Base-by-base conservation (phyloP, 1,139 yeast species). In the Zygotorulaspora mrakii region DNA sequence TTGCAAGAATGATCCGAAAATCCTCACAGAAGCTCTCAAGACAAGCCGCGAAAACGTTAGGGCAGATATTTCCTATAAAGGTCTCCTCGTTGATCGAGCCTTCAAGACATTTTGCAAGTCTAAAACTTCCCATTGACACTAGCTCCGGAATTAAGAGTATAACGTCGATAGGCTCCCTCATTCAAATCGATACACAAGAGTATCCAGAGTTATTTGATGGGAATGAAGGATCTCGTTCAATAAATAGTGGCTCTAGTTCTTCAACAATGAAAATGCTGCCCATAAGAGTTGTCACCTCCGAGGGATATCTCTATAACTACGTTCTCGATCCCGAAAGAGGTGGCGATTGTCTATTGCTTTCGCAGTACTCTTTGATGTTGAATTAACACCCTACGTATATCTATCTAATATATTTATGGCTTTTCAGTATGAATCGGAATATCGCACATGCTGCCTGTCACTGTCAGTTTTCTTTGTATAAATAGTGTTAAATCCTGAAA, bases 41-140 rank as follows among this genome's bases (percentile, higher is more conserved):
- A 39, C 80, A 79, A 47, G 94, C 95, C 1, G 95, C 95, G 0
- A 94, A 82, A 53, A 83, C 82, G 39, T 80, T 88, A 76, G 96
- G 96, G 0, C 87, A 86, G 21, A 84, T 82, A 50, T 69, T 89
- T 31, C 96, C 96, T 0, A 50, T 51, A 23, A 76, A 87, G 37
- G 83, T 89, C 40, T 78, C 94, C 1, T 87, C 95, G 2, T 82
- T 89, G 45, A 69, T 91, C 54, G 96, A 89, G 59, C 95, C 96
- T 6, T 82, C 87, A 12, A 73, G 98, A 42, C 96, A 89, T 58
- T 91, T 91, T 72, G 97, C 98, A 0, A 87, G 88, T 17, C 70
- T 91, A 53, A 89, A 88, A 60, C 77, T 91, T 17, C 94, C 91
- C 8, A 71, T 81, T 71, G 74, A 49, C 12, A 42, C 42, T 18